Base-by-base conservation (phyloP, 192 early-diverging fungal species). In the Chytriomyces sp. region DNA sequence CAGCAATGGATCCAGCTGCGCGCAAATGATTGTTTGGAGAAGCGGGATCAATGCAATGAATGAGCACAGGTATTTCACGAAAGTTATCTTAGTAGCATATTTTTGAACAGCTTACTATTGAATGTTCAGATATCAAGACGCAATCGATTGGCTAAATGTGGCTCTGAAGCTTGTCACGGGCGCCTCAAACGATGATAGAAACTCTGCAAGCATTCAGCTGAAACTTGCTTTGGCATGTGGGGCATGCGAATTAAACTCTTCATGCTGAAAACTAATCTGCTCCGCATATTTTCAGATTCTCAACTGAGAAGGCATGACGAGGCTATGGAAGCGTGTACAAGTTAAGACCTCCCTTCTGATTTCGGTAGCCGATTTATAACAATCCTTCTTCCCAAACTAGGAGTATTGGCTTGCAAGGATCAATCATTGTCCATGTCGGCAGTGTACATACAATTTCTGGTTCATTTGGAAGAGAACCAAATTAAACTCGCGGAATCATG, bases 11-110 rank as follows among this genome's bases (percentile, higher is more conserved):
- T 61, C 73, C 16, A 13, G 61, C 13, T 48, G 48, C 48, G 73
- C 73, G 9, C 73, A 75, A 35, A 26, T 75, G 63, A 57, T 66
- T 64, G 73, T 75, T 6, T 75, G 62, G 73, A 75, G 65, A 43
- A 50, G 73, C 45, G 73, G 73, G 13, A 63, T 65, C 6, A 66
- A 45, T 11, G 73, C 73, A 11, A 75, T 75, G 73, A 7, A 20
- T 10, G 24, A 66, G 44, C 73, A 75, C 20, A 0, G 53, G 53
- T 65, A 50, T 64, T 61, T 75, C 6, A 50, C 28, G 1, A 0
- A 35, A 35, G 28, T 35, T 35, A 35, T 35, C 28, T 35, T 35
- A 35, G 28, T 35, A 2, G 28, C 28, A 35, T 35, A 2, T 35
- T 35, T 35, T 35, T 0, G 0, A 35, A 35, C 28, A 35, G 28